Percentiles rank a stretch among this genome's conserved stretches.
Evolutionary conservation across 768 basidiomycete species (phyloP).

Genomic region (Podaxis pistillaris): DNA sequence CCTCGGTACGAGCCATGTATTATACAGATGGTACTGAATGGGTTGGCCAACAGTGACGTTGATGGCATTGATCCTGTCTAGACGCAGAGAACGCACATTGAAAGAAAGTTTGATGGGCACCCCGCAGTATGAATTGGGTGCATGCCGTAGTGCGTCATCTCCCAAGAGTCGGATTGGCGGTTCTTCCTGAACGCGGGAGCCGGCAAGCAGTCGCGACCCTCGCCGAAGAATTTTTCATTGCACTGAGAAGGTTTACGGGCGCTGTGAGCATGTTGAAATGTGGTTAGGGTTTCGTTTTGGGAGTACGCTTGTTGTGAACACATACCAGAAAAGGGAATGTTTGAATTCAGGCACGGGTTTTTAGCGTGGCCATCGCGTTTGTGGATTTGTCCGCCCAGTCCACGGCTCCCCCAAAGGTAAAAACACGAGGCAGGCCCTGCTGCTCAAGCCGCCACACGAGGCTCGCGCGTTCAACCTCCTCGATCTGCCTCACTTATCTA

Average conservation of each 20-base stretch:
- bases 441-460: slow-evolving; percentile 40
- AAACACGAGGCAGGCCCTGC: slow-evolving; percentile 42
- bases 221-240: not conserved
- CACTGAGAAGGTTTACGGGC: not conserved
- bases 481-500: slow-evolving; percentile 10
- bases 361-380: slow-evolving; percentile 14
- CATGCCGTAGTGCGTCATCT: not conserved
- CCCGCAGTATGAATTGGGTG: not conserved
- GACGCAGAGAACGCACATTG: not conserved
- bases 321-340: slow-evolving; percentile 17
- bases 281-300: slow-evolving; percentile 20
- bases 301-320: slow-evolving; percentile 11
- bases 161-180: not conserved
- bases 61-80: not conserved
- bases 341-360: slow-evolving; percentile 25
- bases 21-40: not conserved
- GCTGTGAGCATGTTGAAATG: not conserved
- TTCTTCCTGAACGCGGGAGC: not conserved
- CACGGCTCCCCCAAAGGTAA: slow-evolving; percentile 27
- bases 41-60: not conserved
- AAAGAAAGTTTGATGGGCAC: not conserved
- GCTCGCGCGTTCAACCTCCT: slow-evolving; percentile 32
- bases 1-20: not conserved
- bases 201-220: not conserved
- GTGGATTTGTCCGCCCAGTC: slow-evolving; percentile 28